Percentiles rank a stretch among this genome's conserved stretches.
Conservation (phyloP, 352 stramenopile genomes). For the Phytopythium vexans region DNA sequence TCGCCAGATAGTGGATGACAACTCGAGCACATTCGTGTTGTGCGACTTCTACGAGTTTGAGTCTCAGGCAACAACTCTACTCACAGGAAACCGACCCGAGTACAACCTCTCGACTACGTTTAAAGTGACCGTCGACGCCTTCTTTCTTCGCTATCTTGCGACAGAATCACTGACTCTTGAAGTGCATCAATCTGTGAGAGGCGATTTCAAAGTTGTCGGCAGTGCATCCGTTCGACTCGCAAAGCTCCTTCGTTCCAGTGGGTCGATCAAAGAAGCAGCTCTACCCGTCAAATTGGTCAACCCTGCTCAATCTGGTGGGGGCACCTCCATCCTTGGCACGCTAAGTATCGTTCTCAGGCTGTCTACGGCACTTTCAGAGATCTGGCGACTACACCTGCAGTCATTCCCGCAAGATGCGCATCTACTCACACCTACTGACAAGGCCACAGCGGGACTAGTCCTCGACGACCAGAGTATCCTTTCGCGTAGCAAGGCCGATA, state of each 20-base stretch:
- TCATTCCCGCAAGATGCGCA: constrained; percentile 84
- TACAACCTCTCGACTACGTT: constrained; percentile 93
- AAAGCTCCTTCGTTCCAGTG: constrained; percentile 70
- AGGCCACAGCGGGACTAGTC: constrained; percentile 11
- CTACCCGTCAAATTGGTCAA: constrained; percentile 41
- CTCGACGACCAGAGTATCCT: constrained; percentile 1
- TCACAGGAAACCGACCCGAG: constrained; percentile 72
- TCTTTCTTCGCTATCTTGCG: constrained; percentile 90
- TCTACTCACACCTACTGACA: constrained; percentile 29
- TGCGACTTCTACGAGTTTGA: constrained; percentile 96
- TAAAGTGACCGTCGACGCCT: constrained; percentile 91
- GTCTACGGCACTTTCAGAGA: constrained; percentile 86
- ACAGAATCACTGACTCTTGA: constrained; percentile 87
- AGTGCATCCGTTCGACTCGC: constrained; percentile 61
- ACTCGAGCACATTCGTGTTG: constrained; percentile 88
- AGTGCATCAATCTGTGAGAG: constrained; percentile 84
- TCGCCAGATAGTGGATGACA: constrained; percentile 51
- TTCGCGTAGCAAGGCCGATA: constrained; percentile 9
- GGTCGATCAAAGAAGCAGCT: constrained; percentile 59
- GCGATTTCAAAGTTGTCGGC: constrained; percentile 88
- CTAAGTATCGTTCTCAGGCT: constrained; percentile 85
- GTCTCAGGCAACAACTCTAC: constrained; percentile 87
- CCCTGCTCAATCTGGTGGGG: constrained; percentile 13
- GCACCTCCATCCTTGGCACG: constrained; percentile 43
- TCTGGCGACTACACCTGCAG: constrained; percentile 89